Evolutionary conservation across 73 alveolate species (phyloP).

Genomic region (Paramecium tetraurelia): DNA sequence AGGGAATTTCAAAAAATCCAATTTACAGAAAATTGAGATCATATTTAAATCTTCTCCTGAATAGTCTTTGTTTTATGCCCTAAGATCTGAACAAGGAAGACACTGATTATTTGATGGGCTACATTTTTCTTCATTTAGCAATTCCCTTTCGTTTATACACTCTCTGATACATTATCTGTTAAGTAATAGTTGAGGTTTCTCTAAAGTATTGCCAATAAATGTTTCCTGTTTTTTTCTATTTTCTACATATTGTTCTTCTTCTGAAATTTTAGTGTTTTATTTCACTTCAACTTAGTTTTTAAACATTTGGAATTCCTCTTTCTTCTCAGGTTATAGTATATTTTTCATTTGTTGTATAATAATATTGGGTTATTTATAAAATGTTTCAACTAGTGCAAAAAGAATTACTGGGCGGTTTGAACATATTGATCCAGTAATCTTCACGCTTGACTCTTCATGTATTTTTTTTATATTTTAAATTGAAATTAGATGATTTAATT

Average conservation of each 20-base stretch:
- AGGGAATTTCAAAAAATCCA: constrained; percentile 68
- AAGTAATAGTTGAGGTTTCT: constrained; percentile 64
- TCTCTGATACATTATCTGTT: constrained; percentile 61
- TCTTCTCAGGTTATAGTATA: background rate
- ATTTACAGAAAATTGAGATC: background rate
- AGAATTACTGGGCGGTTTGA: background rate
- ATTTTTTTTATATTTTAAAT: background rate
- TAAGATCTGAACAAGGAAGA: background rate
- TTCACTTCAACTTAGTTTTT: no score
- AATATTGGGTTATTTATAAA: background rate
- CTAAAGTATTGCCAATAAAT: constrained; percentile 73
- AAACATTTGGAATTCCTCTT: background rate
- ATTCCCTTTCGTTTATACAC: constrained; percentile 53
- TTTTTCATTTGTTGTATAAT: background rate
- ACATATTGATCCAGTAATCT: background rate
- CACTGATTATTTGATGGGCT: background rate
- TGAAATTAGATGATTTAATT: background rate
- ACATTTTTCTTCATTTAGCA: constrained; percentile 38
- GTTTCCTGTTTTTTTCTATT: constrained; percentile 66
- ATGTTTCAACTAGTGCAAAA: background rate
- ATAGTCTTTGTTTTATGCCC: background rate
- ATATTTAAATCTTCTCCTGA: background rate
- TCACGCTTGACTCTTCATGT: background rate
- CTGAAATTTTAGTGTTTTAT: constrained; percentile 43
- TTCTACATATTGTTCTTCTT: constrained; percentile 67